Evolutionary conservation across 345 rosid species (phyloP).

Genomic region (Eucalyptus erythrocorys): DNA sequence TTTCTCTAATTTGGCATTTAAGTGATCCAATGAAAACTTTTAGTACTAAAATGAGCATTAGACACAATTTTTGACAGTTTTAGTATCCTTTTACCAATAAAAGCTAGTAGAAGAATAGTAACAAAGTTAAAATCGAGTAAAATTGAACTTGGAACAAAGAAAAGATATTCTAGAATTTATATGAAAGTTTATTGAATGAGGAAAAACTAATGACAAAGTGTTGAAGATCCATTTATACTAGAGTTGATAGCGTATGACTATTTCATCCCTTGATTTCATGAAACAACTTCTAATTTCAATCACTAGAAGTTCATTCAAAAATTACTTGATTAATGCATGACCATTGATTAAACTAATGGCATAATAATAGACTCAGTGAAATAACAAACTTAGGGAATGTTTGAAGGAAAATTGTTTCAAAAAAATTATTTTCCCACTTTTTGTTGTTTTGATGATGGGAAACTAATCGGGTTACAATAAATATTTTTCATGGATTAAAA

Average conservation of each 20-base stretch:
- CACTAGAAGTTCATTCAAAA: background rate
- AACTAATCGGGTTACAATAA: no score
- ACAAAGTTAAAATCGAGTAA: background rate
- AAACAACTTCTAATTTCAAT: background rate
- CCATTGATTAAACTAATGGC: background rate
- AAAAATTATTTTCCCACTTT: background rate
- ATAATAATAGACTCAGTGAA: background rate
- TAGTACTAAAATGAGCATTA: fast-evolving
- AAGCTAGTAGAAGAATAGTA: background rate
- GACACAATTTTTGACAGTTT: no score
- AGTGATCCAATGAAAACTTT: fast-evolving
- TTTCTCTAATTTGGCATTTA: background rate
- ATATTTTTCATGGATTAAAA: background rate
- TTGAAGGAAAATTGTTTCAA: background rate
- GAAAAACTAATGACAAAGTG: background rate
- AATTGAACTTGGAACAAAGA: background rate
- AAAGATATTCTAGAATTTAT: background rate
- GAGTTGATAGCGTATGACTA: background rate
- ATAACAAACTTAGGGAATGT: background rate
- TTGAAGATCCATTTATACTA: background rate
- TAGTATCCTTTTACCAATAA: background rate
- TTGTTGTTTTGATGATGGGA: no score
- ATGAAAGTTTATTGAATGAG: background rate
- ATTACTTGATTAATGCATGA: background rate
- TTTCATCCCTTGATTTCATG: background rate